Base-by-base conservation (phyloP, 257 asterid genomes). In the Phtheirospermum japonicum region DNA sequence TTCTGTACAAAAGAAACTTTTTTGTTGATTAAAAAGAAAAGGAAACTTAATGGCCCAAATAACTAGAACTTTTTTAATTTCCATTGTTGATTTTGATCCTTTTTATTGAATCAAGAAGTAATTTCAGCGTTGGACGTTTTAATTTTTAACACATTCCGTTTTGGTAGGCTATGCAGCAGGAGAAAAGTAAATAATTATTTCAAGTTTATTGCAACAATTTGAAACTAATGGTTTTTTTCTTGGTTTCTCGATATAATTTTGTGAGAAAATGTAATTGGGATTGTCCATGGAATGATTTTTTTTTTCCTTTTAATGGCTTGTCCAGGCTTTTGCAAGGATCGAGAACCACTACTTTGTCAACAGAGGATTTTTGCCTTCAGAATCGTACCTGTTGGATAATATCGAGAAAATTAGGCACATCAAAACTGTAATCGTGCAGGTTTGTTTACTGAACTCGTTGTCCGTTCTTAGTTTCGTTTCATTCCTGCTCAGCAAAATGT, bases 251-350 rank as follows among this genome's bases (percentile, higher is more conserved):
- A 2, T 33, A 33, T 33, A 33, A 5, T 33, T 8, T 54, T 40
- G 34, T 3, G n/a, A 9, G 5, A 20, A 32, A 61, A 3, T 17
- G 42, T 40, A 5, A 36, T 72, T 39, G n/a, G 13, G 23, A 7
- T 55, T 43, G n/a, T 40, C 23, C 42, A 36, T 36, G 42, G 11
- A 6, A 6, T 36, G 8, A 6, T 36, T 36, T 36, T 36, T 6
- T 9, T 36, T 36, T 36, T 6, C 7, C 42, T 36, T 36, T 36
- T 2, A 6, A 31, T 79, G 46, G 46, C 64, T 65, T 37, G 17
- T 74, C 59, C 84, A 89, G 99, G 99, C 99, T 64, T 92, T 92
- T 76, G 97, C 97, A 40, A 81, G 99, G 91, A 89, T 92, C 75
- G 99, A 92, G 86, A 92, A 89, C 73, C 97, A 92, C 82, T 92